Percentiles rank a stretch among this genome's conserved stretches.
Evolutionary conservation across 345 rosid genomes (phyloP).

Genomic region (Schrenkiella parvula): DNA sequence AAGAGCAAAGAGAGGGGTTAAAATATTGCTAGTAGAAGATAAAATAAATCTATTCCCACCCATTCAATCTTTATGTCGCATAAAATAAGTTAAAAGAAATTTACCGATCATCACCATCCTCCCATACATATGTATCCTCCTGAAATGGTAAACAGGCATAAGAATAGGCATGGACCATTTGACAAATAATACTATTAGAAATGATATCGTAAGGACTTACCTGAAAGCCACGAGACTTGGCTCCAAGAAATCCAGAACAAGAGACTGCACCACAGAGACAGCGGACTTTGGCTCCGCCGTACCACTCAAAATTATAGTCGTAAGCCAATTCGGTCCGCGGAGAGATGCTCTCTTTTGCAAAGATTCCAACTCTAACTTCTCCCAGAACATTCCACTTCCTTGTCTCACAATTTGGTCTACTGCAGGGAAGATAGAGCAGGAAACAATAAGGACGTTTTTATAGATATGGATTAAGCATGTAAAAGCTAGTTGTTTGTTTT

Average conservation of each 20-base stretch:
- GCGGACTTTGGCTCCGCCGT: conserved; percentile 94
- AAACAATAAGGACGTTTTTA: neutral
- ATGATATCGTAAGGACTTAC: conserved; percentile 31
- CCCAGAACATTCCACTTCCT: conserved; percentile 94
- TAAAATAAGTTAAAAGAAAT: neutral
- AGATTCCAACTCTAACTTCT: conserved; percentile 92
- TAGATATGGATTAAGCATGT: neutral
- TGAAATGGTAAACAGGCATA: conserved; percentile 26
- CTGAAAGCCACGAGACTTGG: conserved; percentile 98
- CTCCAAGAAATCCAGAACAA: conserved; percentile 97
- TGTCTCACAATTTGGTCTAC: conserved; percentile 97
- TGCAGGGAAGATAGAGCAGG: conserved; percentile 33
- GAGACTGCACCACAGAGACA: conserved; percentile 85
- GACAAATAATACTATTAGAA: neutral
- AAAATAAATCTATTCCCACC: neutral
- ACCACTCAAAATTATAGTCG: conserved; percentile 96
- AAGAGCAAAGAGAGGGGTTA: neutral
- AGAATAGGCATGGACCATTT: neutral
- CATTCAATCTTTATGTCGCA: neutral
- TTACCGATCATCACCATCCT: conserved; percentile 90
- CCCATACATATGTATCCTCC: conserved; percentile 98
- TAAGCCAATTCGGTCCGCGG: conserved; percentile 69
- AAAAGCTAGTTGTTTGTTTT: conserved; percentile 10
- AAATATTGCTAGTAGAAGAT: neutral
- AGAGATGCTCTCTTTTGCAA: conserved; percentile 77